These are phyloP conservation scores for Lactarius sanguifluus DNA, from an alignment of 768 basidiomycete species.

Conservation along the genomic window DNA sequence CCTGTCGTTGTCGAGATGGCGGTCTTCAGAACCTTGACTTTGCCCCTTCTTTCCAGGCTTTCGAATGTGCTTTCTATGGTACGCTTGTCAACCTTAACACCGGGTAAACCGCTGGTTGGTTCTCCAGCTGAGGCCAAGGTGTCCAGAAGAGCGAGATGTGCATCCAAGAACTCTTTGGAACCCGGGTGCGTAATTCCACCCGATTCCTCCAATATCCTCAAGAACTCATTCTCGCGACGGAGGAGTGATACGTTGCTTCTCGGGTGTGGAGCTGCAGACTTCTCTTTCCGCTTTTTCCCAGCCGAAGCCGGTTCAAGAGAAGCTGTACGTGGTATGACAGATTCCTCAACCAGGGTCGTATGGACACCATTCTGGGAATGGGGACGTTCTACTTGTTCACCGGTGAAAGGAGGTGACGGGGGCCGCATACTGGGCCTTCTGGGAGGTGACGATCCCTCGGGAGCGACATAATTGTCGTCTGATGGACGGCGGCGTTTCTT, in stretches of 20 bases:
- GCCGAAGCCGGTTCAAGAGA: conserved; percentile 14
- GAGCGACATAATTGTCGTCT: conserved; percentile 31
- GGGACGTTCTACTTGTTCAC: background rate
- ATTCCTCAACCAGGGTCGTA: background rate
- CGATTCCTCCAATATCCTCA: conserved; percentile 59
- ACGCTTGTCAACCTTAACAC: conserved; percentile 70
- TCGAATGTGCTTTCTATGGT: conserved; percentile 62
- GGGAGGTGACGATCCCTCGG: background rate
- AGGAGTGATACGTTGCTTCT: conserved; percentile 74
- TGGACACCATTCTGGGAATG: background rate
- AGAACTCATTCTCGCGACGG: conserved; percentile 77
- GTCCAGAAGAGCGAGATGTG: conserved; percentile 63
- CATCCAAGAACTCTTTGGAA: conserved; percentile 67
- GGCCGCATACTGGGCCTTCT: conserved; percentile 27
- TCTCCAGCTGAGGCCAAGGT: conserved; percentile 58
- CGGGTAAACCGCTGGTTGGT: conserved; percentile 65
- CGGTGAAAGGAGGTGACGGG: background rate
- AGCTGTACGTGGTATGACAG: background rate
- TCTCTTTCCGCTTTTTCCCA: conserved; percentile 25
- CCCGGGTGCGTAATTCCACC: conserved; percentile 69
- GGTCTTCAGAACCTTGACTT: conserved; percentile 70
- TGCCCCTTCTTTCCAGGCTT: conserved; percentile 61
- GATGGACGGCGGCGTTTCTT: conserved; percentile 41
- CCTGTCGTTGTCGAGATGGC: conserved; percentile 60
- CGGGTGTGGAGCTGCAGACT: conserved; percentile 28